Evolutionary conservation across 2,329 filamentous ascomycete genomes (phyloP).

Genomic region (Alternaria gaisen): DNA sequence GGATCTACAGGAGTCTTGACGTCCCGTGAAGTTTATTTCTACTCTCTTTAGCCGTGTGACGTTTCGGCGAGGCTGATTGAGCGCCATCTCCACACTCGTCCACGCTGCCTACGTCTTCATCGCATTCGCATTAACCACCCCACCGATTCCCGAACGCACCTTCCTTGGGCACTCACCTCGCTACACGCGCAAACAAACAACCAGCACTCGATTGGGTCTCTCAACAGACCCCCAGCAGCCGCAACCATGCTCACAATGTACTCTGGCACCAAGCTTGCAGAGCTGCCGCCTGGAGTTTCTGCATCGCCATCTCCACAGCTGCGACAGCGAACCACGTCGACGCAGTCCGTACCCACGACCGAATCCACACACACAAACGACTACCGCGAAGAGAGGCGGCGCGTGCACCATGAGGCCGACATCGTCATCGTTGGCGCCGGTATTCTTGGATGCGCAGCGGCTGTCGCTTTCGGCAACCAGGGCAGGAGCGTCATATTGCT

Average conservation of each 20-base stretch:
- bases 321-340: conserved; percentile 26
- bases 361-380: conserved; percentile 29
- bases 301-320: conserved; percentile 20
- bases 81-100: background rate
- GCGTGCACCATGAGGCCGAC: conserved; percentile 72
- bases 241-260: conserved; percentile 38
- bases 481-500: conserved; percentile 90
- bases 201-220: conserved; percentile 13
- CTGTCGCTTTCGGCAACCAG: conserved; percentile 85
- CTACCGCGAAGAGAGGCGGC: conserved; percentile 57
- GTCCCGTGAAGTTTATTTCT: conserved; percentile 5
- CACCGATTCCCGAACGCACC: background rate
- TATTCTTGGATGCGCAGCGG: conserved; percentile 85
- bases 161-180: background rate
- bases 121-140: background rate
- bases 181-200: background rate
- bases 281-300: conserved; percentile 34
- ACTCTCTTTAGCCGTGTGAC: conserved; percentile 17
- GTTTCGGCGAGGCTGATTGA: conserved; percentile 5
- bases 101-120: background rate
- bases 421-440: conserved; percentile 93
- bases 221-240: conserved; percentile 22
- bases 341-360: conserved; percentile 19
- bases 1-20: background rate
- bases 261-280: conserved; percentile 34